Percentiles rank a stretch among this genome's conserved stretches.
phyloP scores from a whole-genome alignment of 164 flowering plant species.

The Piper longum region DNA sequence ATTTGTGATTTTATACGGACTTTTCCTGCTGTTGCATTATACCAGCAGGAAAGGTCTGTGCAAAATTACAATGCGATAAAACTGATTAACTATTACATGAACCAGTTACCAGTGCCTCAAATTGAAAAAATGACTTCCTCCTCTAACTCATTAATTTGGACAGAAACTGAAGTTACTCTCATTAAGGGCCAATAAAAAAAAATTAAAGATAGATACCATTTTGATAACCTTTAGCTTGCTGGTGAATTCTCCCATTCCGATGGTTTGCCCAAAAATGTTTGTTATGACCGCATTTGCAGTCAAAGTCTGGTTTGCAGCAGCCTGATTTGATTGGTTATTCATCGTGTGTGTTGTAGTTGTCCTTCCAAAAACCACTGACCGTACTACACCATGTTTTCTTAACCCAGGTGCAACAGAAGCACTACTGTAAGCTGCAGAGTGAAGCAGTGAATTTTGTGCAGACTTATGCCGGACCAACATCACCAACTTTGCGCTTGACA shows the following conservation, averaged over 20 bases:
- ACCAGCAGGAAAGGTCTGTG: too few species aligned
- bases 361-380: constrained; percentile 28
- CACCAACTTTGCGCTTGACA: constrained; percentile 87
- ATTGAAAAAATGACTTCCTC: too few species aligned
- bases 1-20: too few species aligned
- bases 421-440: constrained; percentile 24
- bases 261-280: constrained; percentile 37
- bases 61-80: too few species aligned
- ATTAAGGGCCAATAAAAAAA: too few species aligned
- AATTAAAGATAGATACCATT: constrained; percentile 36
- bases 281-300: constrained; percentile 18
- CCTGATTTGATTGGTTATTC: constrained; percentile 28
- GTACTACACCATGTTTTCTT: constrained; percentile 24
- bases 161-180: too few species aligned
- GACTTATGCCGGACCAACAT: constrained; percentile 64
- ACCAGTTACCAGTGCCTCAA: too few species aligned
- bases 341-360: constrained; percentile 24
- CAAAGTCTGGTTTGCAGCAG: constrained; percentile 26
- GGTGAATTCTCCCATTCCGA: constrained; percentile 41
- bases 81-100: too few species aligned
- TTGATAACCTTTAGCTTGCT: constrained; percentile 48
- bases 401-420: constrained; percentile 25
- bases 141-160: too few species aligned
- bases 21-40: too few species aligned
- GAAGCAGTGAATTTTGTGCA: constrained; percentile 35